Evolutionary conservation across 495 filamentous ascomycete species (phyloP).

Genomic region (Penicillium alfredii): DNA sequence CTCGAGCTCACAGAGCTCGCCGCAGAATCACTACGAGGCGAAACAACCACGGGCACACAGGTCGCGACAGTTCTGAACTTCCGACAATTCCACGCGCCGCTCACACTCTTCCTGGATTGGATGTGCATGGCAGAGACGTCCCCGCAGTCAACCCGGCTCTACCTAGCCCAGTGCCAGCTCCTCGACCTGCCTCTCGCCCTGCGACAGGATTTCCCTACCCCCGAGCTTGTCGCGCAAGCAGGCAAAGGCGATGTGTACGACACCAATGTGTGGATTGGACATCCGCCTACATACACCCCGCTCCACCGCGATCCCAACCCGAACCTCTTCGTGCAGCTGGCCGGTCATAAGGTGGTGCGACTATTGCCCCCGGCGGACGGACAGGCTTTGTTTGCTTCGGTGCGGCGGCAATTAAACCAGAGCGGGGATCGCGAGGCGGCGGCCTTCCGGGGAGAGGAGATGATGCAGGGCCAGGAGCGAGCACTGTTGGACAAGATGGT

Average conservation of each 20-base stretch:
- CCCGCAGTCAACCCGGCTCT: conserved; percentile 46
- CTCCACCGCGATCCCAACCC: conserved; percentile 91
- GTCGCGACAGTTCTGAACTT: conserved; percentile 29
- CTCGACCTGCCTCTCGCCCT: conserved; percentile 55
- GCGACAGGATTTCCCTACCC: conserved; percentile 61
- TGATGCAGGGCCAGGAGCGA: conserved; percentile 79
- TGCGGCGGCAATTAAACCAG: conserved; percentile 44
- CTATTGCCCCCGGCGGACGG: conserved; percentile 60
- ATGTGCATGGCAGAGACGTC: conserved; percentile 28
- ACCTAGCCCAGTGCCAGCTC: conserved; percentile 79
- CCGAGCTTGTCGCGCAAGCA: conserved; percentile 51
- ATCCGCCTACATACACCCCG: conserved; percentile 79
- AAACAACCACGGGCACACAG: not conserved
- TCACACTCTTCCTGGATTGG: conserved; percentile 54
- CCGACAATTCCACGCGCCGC: conserved; percentile 50
- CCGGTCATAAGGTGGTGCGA: conserved; percentile 66
- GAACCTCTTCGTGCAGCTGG: conserved; percentile 84
- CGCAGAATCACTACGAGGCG: not conserved
- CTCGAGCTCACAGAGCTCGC: conserved; percentile 47
- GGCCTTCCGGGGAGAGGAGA: conserved; percentile 72
- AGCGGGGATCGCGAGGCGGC: conserved; percentile 38
- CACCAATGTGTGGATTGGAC: conserved; percentile 81
- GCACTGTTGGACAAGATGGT: conserved; percentile 59
- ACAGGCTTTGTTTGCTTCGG: conserved; percentile 49
- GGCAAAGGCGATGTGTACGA: conserved; percentile 76